Evolutionary conservation across 23 red algal species (phyloP).

Genomic region (Gracilaria gracilis): DNA sequence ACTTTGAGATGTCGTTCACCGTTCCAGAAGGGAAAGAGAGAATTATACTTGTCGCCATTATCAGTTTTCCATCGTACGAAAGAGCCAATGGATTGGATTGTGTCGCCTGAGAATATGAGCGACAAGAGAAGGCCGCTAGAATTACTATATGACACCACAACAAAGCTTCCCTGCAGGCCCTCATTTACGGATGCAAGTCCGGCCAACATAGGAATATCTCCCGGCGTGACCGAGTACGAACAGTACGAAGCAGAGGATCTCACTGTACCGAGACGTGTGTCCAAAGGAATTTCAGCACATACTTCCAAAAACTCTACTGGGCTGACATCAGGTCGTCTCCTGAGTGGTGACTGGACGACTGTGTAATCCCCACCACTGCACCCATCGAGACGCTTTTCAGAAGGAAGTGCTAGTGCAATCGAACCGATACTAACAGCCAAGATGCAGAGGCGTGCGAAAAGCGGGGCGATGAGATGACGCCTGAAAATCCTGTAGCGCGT

Average conservation of each 20-base stretch:
- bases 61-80: not conserved
- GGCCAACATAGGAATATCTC: not conserved
- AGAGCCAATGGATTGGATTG: not conserved
- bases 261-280: not conserved
- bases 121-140: not conserved
- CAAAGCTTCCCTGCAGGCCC: too few species aligned
- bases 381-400: slow-evolving; percentile 9
- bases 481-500: not conserved
- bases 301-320: not conserved
- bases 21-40: not conserved
- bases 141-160: not conserved
- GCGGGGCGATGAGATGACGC: slow-evolving; percentile 10
- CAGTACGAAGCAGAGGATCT: slow-evolving; percentile 21
- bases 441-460: not conserved
- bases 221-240: not conserved
- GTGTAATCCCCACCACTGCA: slow-evolving; percentile 25
- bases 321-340: not conserved
- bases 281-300: not conserved
- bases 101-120: not conserved
- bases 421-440: slow-evolving; percentile 24
- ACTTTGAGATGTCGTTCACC: not conserved
- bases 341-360: not conserved
- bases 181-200: not conserved
- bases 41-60: not conserved
- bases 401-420: slow-evolving; percentile 10